These are phyloP conservation scores for Lecanicillium sp. DNA, from an alignment of 2,329 filamentous ascomycete species.

Conservation along the genomic window DNA sequence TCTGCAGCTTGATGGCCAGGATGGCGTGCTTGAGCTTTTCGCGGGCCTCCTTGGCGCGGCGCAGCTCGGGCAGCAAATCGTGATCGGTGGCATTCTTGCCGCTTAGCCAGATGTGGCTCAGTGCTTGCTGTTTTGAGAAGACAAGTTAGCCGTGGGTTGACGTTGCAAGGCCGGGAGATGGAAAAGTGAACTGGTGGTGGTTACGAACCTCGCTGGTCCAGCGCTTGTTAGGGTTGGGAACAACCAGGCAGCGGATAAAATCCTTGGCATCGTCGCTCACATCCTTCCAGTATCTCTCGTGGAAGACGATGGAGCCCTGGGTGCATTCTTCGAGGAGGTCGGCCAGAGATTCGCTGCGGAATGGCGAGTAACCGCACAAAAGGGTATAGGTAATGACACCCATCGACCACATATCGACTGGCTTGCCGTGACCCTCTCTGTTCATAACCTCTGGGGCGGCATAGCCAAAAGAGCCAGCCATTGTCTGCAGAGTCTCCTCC, in stretches of 20 bases:
- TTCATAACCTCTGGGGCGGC: slow-evolving; percentile 98
- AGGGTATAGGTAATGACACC: slow-evolving; percentile 98
- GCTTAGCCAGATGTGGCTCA: slow-evolving; percentile 81
- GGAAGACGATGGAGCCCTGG: slow-evolving; percentile 78
- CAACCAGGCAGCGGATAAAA: slow-evolving; percentile 78
- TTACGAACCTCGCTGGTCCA: slow-evolving; percentile 64
- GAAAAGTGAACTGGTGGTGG: not conserved
- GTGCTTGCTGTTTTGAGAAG: slow-evolving; percentile 55
- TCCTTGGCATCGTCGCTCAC: slow-evolving; percentile 93
- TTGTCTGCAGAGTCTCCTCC: slow-evolving; percentile 88
- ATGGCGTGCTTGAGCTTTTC: slow-evolving; percentile 88
- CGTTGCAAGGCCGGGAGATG: not conserved
- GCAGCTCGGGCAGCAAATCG: slow-evolving; percentile 93
- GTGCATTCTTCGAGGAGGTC: slow-evolving; percentile 95
- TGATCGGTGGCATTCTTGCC: slow-evolving; percentile 89
- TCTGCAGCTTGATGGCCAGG: slow-evolving; percentile 90
- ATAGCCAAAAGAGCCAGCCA: slow-evolving; percentile 98
- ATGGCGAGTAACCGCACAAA: slow-evolving; percentile 95
- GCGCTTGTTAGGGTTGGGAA: slow-evolving; percentile 69
- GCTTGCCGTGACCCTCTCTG: slow-evolving; percentile 94
- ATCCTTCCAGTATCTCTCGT: slow-evolving; percentile 97
- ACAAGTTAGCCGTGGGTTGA: slow-evolving; percentile 11
- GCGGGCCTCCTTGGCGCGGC: slow-evolving; percentile 80
- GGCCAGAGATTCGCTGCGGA: slow-evolving; percentile 86
- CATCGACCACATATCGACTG: slow-evolving; percentile 98